A percentile compares a stretch with the other conserved stretches of the same genome.
phyloP scores from a whole-genome alignment of 2,329 filamentous ascomycete species.

The Ophiocordyceps australis region DNA sequence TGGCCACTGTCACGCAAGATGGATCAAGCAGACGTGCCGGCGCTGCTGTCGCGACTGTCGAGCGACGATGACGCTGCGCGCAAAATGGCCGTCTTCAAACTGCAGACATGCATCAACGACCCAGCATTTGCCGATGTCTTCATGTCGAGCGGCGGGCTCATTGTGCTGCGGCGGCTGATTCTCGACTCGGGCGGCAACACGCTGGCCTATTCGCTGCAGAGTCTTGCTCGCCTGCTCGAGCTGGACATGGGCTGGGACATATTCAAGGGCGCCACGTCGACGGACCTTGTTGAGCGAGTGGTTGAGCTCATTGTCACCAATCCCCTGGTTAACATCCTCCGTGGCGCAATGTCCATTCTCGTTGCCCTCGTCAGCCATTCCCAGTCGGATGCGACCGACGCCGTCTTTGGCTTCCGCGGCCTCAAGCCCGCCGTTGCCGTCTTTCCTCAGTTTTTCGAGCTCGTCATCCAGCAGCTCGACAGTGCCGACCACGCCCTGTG shows the following conservation, averaged over 20 bases:
- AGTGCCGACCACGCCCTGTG: constrained; percentile 92
- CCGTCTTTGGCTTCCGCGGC: constrained; percentile 72
- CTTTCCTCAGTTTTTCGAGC: constrained; percentile 86
- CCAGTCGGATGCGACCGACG: constrained; percentile 33
- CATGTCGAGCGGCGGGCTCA: constrained; percentile 73
- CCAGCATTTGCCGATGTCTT: constrained; percentile 94
- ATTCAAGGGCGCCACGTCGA: constrained; percentile 43
- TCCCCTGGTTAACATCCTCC: constrained; percentile 89
- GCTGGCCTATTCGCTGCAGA: constrained; percentile 84
- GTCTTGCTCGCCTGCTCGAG: constrained; percentile 71
- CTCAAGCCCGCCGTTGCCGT: constrained; percentile 82
- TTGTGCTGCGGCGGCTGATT: constrained; percentile 64
- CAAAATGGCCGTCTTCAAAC: constrained; percentile 98
- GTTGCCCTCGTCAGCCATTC: constrained; percentile 85
- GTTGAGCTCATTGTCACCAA: constrained; percentile 90
- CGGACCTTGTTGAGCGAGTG: constrained; percentile 55
- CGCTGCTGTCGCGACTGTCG: constrained; percentile 42
- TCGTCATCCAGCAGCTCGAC: constrained; percentile 78
- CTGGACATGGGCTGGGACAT: constrained; percentile 97
- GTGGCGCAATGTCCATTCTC: constrained; percentile 91
- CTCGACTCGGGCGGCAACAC: constrained; percentile 83
- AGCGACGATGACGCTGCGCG: constrained; percentile 75
- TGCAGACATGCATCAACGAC: constrained; percentile 89
- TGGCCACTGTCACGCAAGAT: constrained; percentile 21
- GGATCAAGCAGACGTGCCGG: constrained; percentile 51